These are phyloP conservation scores for Tylopilus balloui DNA, from an alignment of 768 basidiomycete species.

Conservation along the genomic window DNA sequence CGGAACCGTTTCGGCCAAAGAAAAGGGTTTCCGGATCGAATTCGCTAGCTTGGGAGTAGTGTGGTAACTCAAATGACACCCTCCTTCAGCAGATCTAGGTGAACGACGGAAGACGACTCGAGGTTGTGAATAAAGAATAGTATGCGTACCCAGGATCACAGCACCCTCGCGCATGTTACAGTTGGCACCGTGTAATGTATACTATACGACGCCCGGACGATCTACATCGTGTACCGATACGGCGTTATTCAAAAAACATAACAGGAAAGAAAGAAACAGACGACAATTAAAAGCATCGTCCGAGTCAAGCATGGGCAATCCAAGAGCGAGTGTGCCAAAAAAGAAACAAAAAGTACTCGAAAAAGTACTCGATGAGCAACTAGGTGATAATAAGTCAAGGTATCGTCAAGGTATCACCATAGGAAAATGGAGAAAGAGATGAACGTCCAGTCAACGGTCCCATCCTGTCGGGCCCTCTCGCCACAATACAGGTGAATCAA, in stretches of 20 bases:
- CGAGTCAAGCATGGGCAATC: neutral
- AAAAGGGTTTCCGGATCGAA: too few species aligned
- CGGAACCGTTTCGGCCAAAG: too few species aligned
- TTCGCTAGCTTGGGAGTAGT: too few species aligned
- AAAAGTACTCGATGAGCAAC: neutral
- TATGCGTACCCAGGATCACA: too few species aligned
- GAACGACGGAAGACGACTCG: neutral
- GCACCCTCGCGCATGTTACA: too few species aligned
- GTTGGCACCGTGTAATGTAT: neutral
- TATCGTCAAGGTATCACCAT: slow-evolving; percentile 4
- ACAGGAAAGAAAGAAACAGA: neutral
- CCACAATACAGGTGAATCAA: neutral
- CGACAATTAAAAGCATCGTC: neutral
- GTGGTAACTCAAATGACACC: too few species aligned
- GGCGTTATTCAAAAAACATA: neutral
- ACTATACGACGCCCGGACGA: neutral
- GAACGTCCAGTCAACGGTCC: neutral
- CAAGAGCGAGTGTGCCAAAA: neutral
- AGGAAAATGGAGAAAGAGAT: neutral
- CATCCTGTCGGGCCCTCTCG: neutral
- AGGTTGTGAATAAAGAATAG: too few species aligned
- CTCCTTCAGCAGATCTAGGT: too few species aligned
- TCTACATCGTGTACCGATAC: neutral
- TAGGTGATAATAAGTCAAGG: neutral
- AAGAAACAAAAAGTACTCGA: neutral